These are phyloP conservation scores for Emmonsiellopsis sp. DNA, from an alignment of 2,329 filamentous ascomycete species.

Conservation along the genomic window DNA sequence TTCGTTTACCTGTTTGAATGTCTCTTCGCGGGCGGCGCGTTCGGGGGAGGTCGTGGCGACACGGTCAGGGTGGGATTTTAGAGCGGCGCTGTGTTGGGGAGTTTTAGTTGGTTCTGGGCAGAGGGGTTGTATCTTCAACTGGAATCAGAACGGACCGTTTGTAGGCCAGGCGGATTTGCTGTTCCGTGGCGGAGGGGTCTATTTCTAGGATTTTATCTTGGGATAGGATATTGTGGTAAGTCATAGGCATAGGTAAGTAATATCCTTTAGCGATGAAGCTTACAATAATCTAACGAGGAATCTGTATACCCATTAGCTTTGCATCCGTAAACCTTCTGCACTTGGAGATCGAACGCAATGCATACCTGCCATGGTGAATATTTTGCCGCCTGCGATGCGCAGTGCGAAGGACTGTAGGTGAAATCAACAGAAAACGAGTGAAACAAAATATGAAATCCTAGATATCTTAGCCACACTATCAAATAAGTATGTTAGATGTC, in stretches of 20 bases:
- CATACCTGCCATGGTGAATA: too few relatives aligned
- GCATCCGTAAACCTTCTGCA: background rate
- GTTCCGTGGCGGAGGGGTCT: constrained; percentile 61
- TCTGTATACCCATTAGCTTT: constrained; percentile 11
- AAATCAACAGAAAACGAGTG: too few relatives aligned
- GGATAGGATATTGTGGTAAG: constrained; percentile 5
- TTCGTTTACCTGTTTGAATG: constrained; percentile 87
- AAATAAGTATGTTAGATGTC: too few relatives aligned
- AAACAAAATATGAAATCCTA: too few relatives aligned
- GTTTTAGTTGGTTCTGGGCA: background rate
- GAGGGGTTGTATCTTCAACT: background rate
- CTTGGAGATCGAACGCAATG: background rate
- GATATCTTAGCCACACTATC: too few relatives aligned
- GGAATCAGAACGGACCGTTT: constrained; percentile 55
- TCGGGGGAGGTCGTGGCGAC: constrained; percentile 78
- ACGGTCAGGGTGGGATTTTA: constrained; percentile 90
- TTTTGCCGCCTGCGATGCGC: too few relatives aligned
- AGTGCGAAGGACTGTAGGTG: too few relatives aligned
- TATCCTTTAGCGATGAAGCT: constrained; percentile 15
- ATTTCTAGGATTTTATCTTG: constrained; percentile 68
- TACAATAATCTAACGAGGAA: constrained; percentile 53
- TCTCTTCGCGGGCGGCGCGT: constrained; percentile 68
- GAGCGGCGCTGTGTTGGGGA: constrained; percentile 55
- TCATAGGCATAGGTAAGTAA: background rate
- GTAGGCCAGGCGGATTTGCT: constrained; percentile 89